Base-by-base conservation (phyloP, 2,329 filamentous ascomycete genomes). In the Cladorrhinum sp. region DNA sequence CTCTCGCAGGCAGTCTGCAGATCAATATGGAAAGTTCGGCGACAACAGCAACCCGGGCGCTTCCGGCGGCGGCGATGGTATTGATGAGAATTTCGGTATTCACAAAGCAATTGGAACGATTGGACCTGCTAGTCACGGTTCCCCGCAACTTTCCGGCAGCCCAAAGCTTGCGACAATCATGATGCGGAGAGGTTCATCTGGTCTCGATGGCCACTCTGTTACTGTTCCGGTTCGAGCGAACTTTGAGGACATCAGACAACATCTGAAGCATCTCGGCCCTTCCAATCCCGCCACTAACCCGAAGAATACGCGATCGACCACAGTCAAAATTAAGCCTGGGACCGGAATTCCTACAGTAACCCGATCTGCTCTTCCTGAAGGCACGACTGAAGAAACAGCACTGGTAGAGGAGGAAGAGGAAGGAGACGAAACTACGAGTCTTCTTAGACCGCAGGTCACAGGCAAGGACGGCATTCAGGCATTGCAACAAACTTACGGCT, bases 391-490 rank as follows among this genome's bases (percentile, higher is more conserved):
- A 18, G 53, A 61, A 21, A 55, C 53, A 36, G 51, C 51, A 3
- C 14, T 33, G 28, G 30, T 28, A 16, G 64, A 69, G 12, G 62
- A 65, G 23, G 64, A 67, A 23, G 62, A 69, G 6, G 68, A 70
- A 10, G 72, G 64, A 3, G 71, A 77, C 50, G 79, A 82, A 60
- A 77, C 72, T 8, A 78, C 74, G 2, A 76, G 76, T 36, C 75
- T 78, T 5, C 71, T 81, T 3, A 66, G 79, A 30, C 81, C 84
- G 30, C 84, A 81, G 9, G 76, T 79, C 26, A 82, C 84, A 9
- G 84, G 84, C 1, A 87, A 85, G 65, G 87, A 89, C 68, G 88
- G 86, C 36, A 84, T 86, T 2, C 84, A 87, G 66, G 86, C 84
- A 24, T 69, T 89, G 10, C 77, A 80, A 55, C 75, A 80, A 60